Base-by-base conservation (phyloP, 495 filamentous ascomycete species). In the Hypoxylon perforatum region DNA sequence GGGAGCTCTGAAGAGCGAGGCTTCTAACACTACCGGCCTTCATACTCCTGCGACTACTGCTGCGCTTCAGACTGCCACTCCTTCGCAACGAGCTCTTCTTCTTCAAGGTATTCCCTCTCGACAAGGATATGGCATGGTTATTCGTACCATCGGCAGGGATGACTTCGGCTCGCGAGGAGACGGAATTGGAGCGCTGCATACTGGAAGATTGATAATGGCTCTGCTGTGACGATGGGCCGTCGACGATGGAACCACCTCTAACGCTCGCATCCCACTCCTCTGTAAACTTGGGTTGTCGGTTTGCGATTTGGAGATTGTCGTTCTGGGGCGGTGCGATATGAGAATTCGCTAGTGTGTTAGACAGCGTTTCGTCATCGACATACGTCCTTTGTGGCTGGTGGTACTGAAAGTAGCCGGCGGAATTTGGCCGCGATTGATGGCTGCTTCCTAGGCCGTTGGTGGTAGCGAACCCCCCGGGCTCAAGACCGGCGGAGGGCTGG, bases 21-120 rank as follows among this genome's bases (percentile, higher is more conserved):
- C 91, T 92, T 61, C 87, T 86, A 36, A 95, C 91, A 74, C 93
- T 96, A 14, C 91, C 92, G 10, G 93, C 91, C 60, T 87, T 88
- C 77, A 89, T 86, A 66, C 86, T 91, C 36, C 90, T 79, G 21
- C 88, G 86, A 74, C 93, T 96, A 38, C 88, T 85, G 73, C 88
- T 92, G 59, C 94, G 87, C 74, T 90, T 92, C 74, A 96, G 73
- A 67, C 92, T 96, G 6, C 80, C 85, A 51, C 82, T 88, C 64
- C 89, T 85, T 49, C 87, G 88, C 38, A 97, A 65, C 7, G 93
- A 96, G 4, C 81, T 81, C 77, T 91, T 92, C 84, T 98, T 97
- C 77, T 90, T 92, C 63, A 98, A 78, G 1, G 93, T 97, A 45
- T 90, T 88, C 44, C 88, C 84, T 46, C 93, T 82, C 42, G 91